Evolutionary conservation across 306 rosid genomes (phyloP).

Genomic region (Malus sylvestris): DNA sequence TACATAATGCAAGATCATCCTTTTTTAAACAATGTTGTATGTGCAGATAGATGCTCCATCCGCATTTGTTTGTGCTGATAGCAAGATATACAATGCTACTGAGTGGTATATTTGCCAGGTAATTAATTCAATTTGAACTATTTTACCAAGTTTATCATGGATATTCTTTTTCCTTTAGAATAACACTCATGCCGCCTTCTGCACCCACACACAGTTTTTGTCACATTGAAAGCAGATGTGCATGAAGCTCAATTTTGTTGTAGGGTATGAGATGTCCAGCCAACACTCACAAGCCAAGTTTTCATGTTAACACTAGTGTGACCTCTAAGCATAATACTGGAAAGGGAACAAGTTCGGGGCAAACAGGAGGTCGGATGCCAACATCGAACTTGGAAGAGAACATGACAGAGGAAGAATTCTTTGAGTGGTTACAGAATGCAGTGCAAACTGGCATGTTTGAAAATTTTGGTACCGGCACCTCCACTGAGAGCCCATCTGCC

Average conservation of each 20-base stretch:
- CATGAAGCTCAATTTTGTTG: slow-evolving; percentile 18
- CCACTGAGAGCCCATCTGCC: slow-evolving; percentile 54
- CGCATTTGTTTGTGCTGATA: slow-evolving; percentile 86
- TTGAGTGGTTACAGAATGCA: slow-evolving; percentile 89
- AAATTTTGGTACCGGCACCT: slow-evolving; percentile 32
- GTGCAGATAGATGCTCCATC: slow-evolving; percentile 68
- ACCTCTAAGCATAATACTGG: slow-evolving; percentile 56
- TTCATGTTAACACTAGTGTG: slow-evolving; percentile 85
- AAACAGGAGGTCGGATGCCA: slow-evolving; percentile 61
- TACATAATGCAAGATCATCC: not conserved
- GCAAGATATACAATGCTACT: slow-evolving; percentile 82
- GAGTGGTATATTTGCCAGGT: slow-evolving; percentile 99
- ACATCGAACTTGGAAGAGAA: slow-evolving; percentile 58
- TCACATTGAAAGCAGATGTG: not conserved
- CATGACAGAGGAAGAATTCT: slow-evolving; percentile 88
- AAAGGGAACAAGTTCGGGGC: slow-evolving; percentile 74
- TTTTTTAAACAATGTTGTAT: slow-evolving; percentile 12
- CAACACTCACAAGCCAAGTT: slow-evolving; percentile 92
- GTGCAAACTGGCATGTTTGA: slow-evolving; percentile 64
- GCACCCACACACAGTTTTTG: not conserved
- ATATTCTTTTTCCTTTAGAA: not conserved
- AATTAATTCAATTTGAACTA: slow-evolving; percentile 27
- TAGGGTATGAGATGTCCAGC: slow-evolving; percentile 98
- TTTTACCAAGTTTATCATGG: not conserved
- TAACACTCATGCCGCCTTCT: not conserved